Conservation (phyloP, 1,284 basidiomycete species). For the Austroboletus novae-zelandiae region DNA sequence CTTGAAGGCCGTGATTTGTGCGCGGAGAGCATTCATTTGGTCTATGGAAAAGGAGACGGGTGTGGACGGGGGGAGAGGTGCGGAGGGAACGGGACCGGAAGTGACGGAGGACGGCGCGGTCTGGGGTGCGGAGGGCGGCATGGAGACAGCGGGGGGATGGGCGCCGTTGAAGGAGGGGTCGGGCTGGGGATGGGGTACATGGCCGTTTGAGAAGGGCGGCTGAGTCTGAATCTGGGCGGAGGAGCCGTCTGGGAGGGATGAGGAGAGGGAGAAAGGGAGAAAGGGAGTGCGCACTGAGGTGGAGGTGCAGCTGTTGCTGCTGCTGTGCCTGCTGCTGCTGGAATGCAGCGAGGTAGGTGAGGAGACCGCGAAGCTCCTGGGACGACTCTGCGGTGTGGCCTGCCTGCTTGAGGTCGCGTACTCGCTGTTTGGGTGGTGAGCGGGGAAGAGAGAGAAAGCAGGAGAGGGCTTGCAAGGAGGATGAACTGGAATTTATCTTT, state of each 20-base stretch:
- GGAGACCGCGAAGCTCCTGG: conserved; percentile 25
- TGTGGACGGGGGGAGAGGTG: conserved; percentile 40
- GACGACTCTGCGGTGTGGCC: conserved; percentile 34
- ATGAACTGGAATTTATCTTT: conserved; percentile 29
- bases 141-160: conserved; percentile 2
- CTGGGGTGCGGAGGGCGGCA: conserved; percentile 12
- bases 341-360: conserved; percentile 24
- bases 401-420: conserved; percentile 32
- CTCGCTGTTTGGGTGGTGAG: conserved; percentile 17
- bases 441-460: accelerated
- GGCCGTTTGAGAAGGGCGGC: conserved; percentile 24
- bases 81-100: conserved; percentile 28
- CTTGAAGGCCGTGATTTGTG: conserved; percentile 91
- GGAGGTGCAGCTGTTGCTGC: conserved; percentile 27
- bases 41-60: conserved; percentile 81
- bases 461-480: conserved; percentile 15
- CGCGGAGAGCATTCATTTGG: conserved; percentile 82
- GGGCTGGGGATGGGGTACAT: conserved; percentile 15
- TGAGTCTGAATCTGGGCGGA: conserved; percentile 24
- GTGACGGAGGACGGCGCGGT: conserved; percentile 20
- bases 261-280: not conserved
- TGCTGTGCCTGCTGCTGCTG: conserved; percentile 29
- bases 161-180: conserved; percentile 20
- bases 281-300: conserved; percentile 28
- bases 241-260: conserved; percentile 22